Evolutionary conservation across 805 yeast genomes (phyloP).

Genomic region (Cyberlindnera japonica): DNA sequence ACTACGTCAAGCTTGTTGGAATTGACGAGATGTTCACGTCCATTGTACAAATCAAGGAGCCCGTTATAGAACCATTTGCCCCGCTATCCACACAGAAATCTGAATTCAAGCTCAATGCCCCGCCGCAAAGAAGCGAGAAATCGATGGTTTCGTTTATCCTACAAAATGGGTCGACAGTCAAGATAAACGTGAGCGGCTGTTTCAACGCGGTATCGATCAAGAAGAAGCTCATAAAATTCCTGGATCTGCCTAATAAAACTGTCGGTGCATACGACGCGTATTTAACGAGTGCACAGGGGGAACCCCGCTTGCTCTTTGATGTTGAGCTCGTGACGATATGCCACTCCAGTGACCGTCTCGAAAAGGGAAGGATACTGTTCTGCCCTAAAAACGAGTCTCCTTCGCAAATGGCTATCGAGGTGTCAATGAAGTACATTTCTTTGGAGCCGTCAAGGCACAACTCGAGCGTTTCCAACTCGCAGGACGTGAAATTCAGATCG

Average conservation of each 20-base stretch:
- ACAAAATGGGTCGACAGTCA: conserved; percentile 67
- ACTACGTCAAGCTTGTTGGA: conserved; percentile 5
- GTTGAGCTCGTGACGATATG: conserved; percentile 81
- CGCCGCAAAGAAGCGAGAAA: conserved; percentile 18
- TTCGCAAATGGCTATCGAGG: conserved; percentile 51
- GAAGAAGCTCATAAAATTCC: conserved; percentile 56
- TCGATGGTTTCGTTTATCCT: conserved; percentile 61
- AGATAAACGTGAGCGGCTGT: conserved; percentile 72
- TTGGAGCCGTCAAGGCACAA: conserved; percentile 21
- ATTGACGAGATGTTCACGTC: conserved; percentile 18
- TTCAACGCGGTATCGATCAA: conserved; percentile 78
- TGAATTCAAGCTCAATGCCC: conserved; percentile 21
- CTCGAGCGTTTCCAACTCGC: conserved; percentile 2
- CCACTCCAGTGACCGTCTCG: conserved; percentile 67
- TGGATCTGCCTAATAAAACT: conserved; percentile 44
- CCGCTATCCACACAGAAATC: conserved; percentile 14
- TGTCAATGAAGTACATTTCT: conserved; percentile 41
- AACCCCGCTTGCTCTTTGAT: conserved; percentile 54
- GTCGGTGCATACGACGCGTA: conserved; percentile 56
- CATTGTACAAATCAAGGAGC: conserved; percentile 7
- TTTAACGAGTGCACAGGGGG: conserved; percentile 43
- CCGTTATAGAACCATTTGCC: conserved; percentile 6
- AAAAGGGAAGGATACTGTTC: conserved; percentile 64
- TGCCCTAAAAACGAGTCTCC: conserved; percentile 66
- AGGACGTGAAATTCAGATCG: conserved; percentile 30